phyloP scores from a whole-genome alignment of 2,329 filamentous ascomycete genomes.

The Thelonectria discophora region DNA sequence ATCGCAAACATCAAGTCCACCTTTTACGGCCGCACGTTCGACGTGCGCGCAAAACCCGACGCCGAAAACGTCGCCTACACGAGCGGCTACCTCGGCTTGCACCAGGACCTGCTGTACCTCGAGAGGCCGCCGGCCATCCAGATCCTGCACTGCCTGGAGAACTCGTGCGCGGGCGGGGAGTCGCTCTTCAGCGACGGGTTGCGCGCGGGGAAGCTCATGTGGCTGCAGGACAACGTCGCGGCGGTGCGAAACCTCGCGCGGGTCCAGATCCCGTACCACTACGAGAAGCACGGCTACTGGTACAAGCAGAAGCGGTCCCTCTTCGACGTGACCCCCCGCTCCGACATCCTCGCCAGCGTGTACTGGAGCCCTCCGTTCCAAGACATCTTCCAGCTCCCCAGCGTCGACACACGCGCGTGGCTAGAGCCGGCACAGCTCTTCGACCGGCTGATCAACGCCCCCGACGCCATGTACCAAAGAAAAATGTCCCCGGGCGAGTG shows the following conservation, averaged over 20 bases:
- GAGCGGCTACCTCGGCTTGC: constrained; percentile 80
- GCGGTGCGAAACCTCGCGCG: constrained; percentile 56
- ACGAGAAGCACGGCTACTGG: constrained; percentile 70
- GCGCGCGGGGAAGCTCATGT: constrained; percentile 59
- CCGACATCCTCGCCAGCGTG: constrained; percentile 41
- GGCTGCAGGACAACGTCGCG: too few relatives aligned
- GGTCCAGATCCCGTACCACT: constrained; percentile 69
- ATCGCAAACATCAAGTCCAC: constrained; percentile 85
- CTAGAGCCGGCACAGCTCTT: constrained; percentile 64
- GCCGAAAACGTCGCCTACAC: constrained; percentile 96
- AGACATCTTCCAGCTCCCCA: constrained; percentile 53
- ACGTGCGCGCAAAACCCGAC: constrained; percentile 80
- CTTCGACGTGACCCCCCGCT: constrained; percentile 47
- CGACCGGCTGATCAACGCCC: constrained; percentile 64
- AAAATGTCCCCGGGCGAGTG: constrained; percentile 84
- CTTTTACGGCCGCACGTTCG: constrained; percentile 92
- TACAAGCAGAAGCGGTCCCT: constrained; percentile 70
- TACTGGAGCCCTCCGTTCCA: constrained; percentile 86
- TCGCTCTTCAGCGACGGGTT: constrained; percentile 86
- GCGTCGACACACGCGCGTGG: constrained; percentile 50
- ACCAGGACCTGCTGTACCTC: constrained; percentile 94
- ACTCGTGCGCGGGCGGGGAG: constrained; percentile 80
- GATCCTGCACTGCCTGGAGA: constrained; percentile 87
- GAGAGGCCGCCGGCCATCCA: constrained; percentile 81
- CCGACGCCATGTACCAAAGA: constrained; percentile 70